These are phyloP conservation scores for Phytopythium helicoides DNA, from an alignment of 352 stramenopile species.

Conservation along the genomic window DNA sequence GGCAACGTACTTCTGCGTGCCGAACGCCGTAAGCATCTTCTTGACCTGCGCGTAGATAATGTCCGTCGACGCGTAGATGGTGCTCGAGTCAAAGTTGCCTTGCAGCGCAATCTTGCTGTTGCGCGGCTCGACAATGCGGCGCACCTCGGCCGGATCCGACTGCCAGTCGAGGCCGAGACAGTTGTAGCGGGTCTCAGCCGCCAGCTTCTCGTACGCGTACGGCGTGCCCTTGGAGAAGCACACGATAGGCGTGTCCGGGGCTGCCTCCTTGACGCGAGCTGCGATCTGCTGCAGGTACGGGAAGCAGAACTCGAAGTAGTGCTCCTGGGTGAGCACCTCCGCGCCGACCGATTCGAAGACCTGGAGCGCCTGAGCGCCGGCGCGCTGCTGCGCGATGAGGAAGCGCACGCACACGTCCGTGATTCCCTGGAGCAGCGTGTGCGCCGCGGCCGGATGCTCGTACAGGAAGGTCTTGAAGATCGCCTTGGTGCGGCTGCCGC, in stretches of 20 bases:
- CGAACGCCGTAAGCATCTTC: slow-evolving; percentile 95
- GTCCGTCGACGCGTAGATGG: slow-evolving; percentile 84
- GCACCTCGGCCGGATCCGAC: slow-evolving; percentile 88
- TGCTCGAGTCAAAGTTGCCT: slow-evolving; percentile 92
- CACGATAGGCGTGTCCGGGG: slow-evolving; percentile 64
- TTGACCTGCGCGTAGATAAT: slow-evolving; percentile 84
- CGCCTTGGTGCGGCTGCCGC: slow-evolving; percentile 93
- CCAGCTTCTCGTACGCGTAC: slow-evolving; percentile 73
- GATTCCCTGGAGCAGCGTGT: slow-evolving; percentile 92
- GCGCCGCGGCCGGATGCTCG: slow-evolving; percentile 89
- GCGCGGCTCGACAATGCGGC: slow-evolving; percentile 57
- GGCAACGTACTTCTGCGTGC: slow-evolving; percentile 94
- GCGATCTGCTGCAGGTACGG: slow-evolving; percentile 88
- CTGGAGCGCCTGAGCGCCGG: slow-evolving; percentile 94
- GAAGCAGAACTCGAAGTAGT: slow-evolving; percentile 95
- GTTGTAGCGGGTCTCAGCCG: slow-evolving; percentile 89
- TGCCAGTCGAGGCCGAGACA: slow-evolving; percentile 94
- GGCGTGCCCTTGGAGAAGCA: slow-evolving; percentile 86
- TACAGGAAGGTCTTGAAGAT: slow-evolving; percentile 95
- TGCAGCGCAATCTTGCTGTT: slow-evolving; percentile 78
- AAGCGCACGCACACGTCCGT: slow-evolving; percentile 96
- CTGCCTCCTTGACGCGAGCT: slow-evolving; percentile 69
- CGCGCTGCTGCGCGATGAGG: slow-evolving; percentile 92
- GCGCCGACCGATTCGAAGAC: slow-evolving; percentile 98
- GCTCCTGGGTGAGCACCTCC: slow-evolving; percentile 90